Evolutionary conservation across 2,329 filamentous ascomycete genomes (phyloP), one percentile per base, ranked within the genome.

Genomic region (Ophiosphaerella narmari): DNA sequence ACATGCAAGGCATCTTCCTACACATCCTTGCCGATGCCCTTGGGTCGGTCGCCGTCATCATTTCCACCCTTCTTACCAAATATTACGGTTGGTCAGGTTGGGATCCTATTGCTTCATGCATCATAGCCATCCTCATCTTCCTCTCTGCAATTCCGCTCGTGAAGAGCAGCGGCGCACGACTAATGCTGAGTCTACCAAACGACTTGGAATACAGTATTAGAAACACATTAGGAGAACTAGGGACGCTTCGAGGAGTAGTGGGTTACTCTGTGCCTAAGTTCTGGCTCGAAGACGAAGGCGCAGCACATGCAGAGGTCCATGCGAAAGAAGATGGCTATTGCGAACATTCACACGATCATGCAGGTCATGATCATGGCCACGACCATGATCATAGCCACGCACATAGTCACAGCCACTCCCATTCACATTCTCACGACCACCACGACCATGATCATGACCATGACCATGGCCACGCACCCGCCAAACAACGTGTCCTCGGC

Each of bases 1-100:
- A 99, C 69, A 97, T 99, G 92, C 85, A 94, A 63, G 94, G 94
- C 11, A 97, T 99, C 59, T 99, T 96, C 74, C 79, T 99, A 16
- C 94, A 99, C 67, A 90, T 99, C 43, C 81, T 97, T 24, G 94
- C 94, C 5, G 94, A 99, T 70, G 96, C 94, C 0, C 85, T 97
- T 26, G 94, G 94, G 23, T 97, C 92, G 46, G 89, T 92, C 1
- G 94, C 94, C 1, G 94, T 99, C 40, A 96, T 99, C 54, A 85
- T 91, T 31, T 97, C 91, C 7, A 99, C 94, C 0, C 78, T 90
- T 0, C 79, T 97, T 18, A 96, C 95, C 0, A 88, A 95, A 67
- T 86, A 90, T 63, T 88, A 90, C 67, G 89, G 89, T 13, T 97
- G 93, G 91, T 84, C 90, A 6, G 91, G 93, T 21, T 99, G 93